phyloP scores from a whole-genome alignment of 257 asterid genomes.

The Jasminum sambac region DNA sequence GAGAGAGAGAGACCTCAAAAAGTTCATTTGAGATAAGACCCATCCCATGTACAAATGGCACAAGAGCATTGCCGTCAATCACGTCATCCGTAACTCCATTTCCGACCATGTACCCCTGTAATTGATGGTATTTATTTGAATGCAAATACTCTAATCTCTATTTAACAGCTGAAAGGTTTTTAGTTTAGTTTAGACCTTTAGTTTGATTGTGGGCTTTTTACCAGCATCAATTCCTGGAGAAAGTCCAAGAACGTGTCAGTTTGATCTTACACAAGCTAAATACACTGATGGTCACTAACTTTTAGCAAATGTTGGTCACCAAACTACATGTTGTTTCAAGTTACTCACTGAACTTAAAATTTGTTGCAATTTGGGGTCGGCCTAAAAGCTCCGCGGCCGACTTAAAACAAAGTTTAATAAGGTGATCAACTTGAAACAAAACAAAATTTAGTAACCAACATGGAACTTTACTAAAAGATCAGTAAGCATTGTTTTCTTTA shows the following conservation, averaged over 20 bases:
- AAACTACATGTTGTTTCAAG: not conserved
- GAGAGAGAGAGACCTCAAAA: conserved; percentile 46
- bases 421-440: not conserved
- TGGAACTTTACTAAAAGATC: not conserved
- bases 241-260: not conserved
- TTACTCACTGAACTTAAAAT: not conserved
- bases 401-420: not conserved
- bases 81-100: conserved; percentile 80
- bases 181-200: conserved; percentile 54
- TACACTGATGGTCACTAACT: not conserved
- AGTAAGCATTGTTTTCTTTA: not conserved
- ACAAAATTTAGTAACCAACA: not conserved
- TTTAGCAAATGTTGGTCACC: not conserved
- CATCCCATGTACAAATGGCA: conserved; percentile 95
- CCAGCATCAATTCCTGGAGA: conserved; percentile 73
- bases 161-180: conserved; percentile 14
- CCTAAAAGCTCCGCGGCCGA: not conserved
- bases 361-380: not conserved
- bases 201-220: conserved; percentile 62
- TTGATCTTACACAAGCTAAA: not conserved
- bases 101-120: conserved; percentile 98
- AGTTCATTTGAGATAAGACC: conserved; percentile 90
- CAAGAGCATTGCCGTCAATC: conserved; percentile 86
- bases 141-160: not conserved
- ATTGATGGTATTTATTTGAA: conserved; percentile 20